phyloP scores from a whole-genome alignment of 495 filamentous ascomycete genomes.

The Penicillium dipodomyicola region DNA sequence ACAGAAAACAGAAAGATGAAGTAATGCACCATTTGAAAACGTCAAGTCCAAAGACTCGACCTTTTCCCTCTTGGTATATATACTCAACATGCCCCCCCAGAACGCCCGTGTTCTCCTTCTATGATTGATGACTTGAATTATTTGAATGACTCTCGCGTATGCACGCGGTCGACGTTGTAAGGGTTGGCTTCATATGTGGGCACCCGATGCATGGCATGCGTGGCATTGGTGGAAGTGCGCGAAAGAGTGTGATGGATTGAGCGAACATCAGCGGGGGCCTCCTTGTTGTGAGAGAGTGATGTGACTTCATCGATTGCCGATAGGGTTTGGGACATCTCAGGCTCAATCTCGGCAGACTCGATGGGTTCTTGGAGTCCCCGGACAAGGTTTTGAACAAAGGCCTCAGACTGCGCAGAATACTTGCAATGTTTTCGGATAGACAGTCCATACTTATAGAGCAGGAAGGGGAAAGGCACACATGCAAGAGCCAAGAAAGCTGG shows the following conservation, averaged over 20 bases:
- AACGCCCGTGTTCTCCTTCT: background rate
- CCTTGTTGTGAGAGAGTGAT: constrained; percentile 12
- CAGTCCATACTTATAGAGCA: constrained; percentile 67
- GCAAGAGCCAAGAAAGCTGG: constrained; percentile 69
- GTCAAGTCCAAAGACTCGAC: background rate
- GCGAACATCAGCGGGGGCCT: constrained; percentile 6
- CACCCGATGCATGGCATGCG: constrained; percentile 16
- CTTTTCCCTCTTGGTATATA: background rate
- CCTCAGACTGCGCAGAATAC: constrained; percentile 53
- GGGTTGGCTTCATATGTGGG: constrained; percentile 34
- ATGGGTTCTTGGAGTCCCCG: constrained; percentile 3
- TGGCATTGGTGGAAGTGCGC: constrained; percentile 20
- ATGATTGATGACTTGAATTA: background rate
- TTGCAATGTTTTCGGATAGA: constrained; percentile 63
- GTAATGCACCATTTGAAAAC: background rate
- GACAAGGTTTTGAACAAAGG: constrained; percentile 31
- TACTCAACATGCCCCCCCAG: background rate
- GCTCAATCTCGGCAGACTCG: background rate
- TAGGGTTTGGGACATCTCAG: constrained; percentile 12
- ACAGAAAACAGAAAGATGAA: background rate
- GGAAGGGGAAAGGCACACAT: constrained; percentile 68
- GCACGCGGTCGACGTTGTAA: constrained; percentile 32
- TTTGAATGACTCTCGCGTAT: constrained; percentile 33
- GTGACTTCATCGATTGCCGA: constrained; percentile 14
- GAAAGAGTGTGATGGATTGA: constrained; percentile 17